A percentile compares a stretch with the other conserved stretches of the same genome.
These are phyloP conservation scores for Cercospora sp. DNA, from an alignment of 2,329 filamentous ascomycete genomes.

Conservation along the genomic window DNA sequence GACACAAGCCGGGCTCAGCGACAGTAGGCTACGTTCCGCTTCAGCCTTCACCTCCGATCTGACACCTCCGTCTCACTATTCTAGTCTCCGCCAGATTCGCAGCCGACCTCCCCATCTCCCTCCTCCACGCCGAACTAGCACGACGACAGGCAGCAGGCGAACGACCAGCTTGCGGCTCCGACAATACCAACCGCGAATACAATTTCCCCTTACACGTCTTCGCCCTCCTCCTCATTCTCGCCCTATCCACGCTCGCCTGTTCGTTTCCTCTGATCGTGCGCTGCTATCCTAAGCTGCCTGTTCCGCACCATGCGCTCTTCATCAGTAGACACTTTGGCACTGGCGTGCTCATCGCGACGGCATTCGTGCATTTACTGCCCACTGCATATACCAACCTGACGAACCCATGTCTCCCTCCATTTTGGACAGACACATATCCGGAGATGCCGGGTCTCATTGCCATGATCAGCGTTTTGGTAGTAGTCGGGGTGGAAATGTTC, in stretches of 20 bases:
- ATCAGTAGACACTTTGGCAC: constrained; percentile 61
- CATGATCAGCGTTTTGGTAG: constrained; percentile 77
- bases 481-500: constrained; percentile 85
- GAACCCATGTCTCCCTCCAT: constrained; percentile 67
- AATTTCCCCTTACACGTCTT: constrained; percentile 59
- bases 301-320: constrained; percentile 61
- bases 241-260: constrained; percentile 58
- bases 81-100: constrained; percentile 34
- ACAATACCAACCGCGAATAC: constrained; percentile 49
- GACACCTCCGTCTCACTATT: constrained; percentile 18
- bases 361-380: constrained; percentile 61
- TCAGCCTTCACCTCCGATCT: constrained; percentile 14
- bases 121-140: constrained; percentile 53
- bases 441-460: constrained; percentile 79
- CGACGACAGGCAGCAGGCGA: constrained; percentile 49
- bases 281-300: constrained; percentile 60
- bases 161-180: constrained; percentile 57
- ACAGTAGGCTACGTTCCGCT: constrained; percentile 12
- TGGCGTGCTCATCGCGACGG: constrained; percentile 58
- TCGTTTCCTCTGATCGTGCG: constrained; percentile 62
- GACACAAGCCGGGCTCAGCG: constrained; percentile 21
- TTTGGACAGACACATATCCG: constrained; percentile 77
- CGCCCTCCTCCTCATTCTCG: constrained; percentile 59
- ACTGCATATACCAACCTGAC: constrained; percentile 63
- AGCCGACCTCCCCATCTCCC: constrained; percentile 43